These are phyloP conservation scores for Oryza meridionalis DNA, from an alignment of 176 grass and related monocot species.

Conservation along the genomic window DNA sequence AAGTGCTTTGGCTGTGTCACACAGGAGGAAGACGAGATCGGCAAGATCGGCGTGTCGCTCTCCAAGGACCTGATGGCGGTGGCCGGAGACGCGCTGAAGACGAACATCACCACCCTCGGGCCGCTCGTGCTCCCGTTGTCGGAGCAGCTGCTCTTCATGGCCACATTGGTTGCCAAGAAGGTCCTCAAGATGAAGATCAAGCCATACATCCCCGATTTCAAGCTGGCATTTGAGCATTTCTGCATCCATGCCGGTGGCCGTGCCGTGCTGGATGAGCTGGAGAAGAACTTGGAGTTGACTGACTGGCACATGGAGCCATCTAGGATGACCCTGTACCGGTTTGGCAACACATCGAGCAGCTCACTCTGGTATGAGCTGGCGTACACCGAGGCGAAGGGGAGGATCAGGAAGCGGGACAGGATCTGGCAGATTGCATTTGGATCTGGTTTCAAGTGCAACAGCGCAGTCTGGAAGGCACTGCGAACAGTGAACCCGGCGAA, in stretches of 20 bases:
- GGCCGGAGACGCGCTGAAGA: constrained; percentile 91
- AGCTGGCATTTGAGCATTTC: constrained; percentile 93
- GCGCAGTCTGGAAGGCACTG: constrained; percentile 83
- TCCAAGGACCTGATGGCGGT: constrained; percentile 94
- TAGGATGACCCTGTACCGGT: constrained; percentile 86
- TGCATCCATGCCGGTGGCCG: constrained; percentile 92
- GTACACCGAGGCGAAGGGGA: constrained; percentile 81
- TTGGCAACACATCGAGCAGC: constrained; percentile 95
- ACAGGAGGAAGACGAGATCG: constrained; percentile 72
- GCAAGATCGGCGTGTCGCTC: constrained; percentile 82
- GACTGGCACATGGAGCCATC: constrained; percentile 99
- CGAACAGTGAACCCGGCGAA: constrained; percentile 57
- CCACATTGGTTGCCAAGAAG: constrained; percentile 83
- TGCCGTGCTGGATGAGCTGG: constrained; percentile 85
- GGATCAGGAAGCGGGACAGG: constrained; percentile 71
- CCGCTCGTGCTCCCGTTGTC: constrained; percentile 83
- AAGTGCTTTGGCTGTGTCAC: constrained; percentile 84
- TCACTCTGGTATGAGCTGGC: constrained; percentile 97
- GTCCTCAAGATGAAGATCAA: constrained; percentile 86
- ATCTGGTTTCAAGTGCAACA: constrained; percentile 99
- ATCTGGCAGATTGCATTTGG: constrained; percentile 98
- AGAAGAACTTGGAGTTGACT: constrained; percentile 87
- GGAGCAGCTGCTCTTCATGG: constrained; percentile 87
- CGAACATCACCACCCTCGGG: constrained; percentile 92
- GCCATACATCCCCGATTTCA: constrained; percentile 96